Evolutionary conservation across 306 rosid genomes (phyloP), one percentile per base, ranked within the genome.

Genomic region (Cucurbita moschata): DNA sequence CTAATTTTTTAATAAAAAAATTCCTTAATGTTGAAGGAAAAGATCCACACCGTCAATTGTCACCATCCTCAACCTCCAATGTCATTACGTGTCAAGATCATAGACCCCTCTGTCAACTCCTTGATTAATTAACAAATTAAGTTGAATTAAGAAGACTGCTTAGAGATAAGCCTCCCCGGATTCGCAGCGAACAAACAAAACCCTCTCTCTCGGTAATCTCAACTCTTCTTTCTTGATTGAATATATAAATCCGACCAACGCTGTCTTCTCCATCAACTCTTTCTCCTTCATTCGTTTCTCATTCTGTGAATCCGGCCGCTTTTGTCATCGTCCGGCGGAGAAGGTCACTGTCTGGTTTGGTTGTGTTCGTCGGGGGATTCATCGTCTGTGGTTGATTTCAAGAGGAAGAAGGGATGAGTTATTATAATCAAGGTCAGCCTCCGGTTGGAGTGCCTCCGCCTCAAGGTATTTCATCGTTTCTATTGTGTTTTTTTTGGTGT

Each of bases 381-480:
- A 11, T 60, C 13, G 40, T 44, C 19, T 64, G 18, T 40, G 47
- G n/a, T 64, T 64, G 71, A 18, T 64, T 64, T 18, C 15, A 40
- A 39, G 30, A 39, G 39, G 72, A 66, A 44, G 6, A 19, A 67
- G 19, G 10, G 57, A 69, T 69, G 73, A 69, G 73, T 69, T 69
- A 69, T 69, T 69, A 69, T 14, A 69, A 69, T 49, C 73, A 69
- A 30, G 73, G 73, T 26, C 73, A 69, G 58, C 58, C 73, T 14
- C 73, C 73, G 57, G 5, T 69, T 15, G 73, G 73, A 23, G 73
- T 49, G 11, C 73, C 73, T 69, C 73, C 73, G 12, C 73, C 73
- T 23, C 73, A 69, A 49, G 73, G 73, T 69, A 69, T 46, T 65
- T 62, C 7, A 5, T 4, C 10, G 16, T 40, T 64, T 64, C 0